These are phyloP conservation scores for Knufia petricola DNA, from an alignment of 2,329 filamentous ascomycete genomes.

Conservation along the genomic window DNA sequence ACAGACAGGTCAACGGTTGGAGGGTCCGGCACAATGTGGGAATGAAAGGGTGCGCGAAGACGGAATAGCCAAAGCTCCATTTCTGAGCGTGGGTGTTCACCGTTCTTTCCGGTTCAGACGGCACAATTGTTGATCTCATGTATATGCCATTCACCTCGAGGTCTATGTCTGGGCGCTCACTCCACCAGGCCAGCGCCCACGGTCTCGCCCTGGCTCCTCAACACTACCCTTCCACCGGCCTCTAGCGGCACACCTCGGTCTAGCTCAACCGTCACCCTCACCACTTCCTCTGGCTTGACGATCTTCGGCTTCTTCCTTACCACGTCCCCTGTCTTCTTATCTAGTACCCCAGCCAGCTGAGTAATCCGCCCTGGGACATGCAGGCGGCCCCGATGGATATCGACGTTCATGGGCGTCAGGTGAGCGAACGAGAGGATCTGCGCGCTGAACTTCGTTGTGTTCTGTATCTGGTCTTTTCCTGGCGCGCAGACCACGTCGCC, in stretches of 20 bases:
- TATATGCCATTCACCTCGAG: too few relatives aligned
- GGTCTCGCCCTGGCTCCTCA: conserved; percentile 71
- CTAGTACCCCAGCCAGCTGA: conserved; percentile 61
- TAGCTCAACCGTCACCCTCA: conserved; percentile 66
- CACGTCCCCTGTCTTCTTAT: conserved; percentile 67
- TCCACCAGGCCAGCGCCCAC: conserved; percentile 82
- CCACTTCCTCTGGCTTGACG: conserved; percentile 68
- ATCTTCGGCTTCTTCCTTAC: conserved; percentile 77
- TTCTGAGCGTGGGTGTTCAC: too few relatives aligned
- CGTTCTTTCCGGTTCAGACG: too few relatives aligned
- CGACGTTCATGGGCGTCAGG: conserved; percentile 76
- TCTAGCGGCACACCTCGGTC: conserved; percentile 64
- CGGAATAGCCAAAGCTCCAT: too few relatives aligned
- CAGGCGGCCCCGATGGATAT: conserved; percentile 77
- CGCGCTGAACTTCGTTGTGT: conserved; percentile 63
- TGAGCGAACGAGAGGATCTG: conserved; percentile 87
- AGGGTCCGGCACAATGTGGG: too few relatives aligned
- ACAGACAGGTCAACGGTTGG: too few relatives aligned
- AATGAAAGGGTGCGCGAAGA: too few relatives aligned
- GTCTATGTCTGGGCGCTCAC: conserved; percentile 31
- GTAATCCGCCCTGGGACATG: conserved; percentile 68
- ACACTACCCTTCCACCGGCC: conserved; percentile 64
- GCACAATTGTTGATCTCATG: too few relatives aligned
- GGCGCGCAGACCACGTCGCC: conserved; percentile 80
- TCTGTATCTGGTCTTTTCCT: conserved; percentile 52